Evolutionary conservation across 2,329 filamentous ascomycete genomes (phyloP).

Genomic region (Neophaeococcomyces mojaviensis): DNA sequence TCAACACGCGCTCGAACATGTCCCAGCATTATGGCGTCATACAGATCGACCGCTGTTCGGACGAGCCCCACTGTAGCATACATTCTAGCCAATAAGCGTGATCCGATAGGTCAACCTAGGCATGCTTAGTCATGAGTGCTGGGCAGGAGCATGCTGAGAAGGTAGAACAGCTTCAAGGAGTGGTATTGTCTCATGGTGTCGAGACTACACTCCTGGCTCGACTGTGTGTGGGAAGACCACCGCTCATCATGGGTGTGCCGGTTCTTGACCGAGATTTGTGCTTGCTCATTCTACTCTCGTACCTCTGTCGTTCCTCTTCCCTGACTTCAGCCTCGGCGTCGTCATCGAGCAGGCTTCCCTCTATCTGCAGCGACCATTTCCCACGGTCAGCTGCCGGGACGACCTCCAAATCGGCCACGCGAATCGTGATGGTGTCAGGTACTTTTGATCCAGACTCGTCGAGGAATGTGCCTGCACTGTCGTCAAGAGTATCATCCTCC

Average conservation of each 20-base stretch:
- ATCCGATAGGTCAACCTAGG: background rate
- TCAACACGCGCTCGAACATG: background rate
- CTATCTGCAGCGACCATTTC: constrained; percentile 69
- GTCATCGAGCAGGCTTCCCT: constrained; percentile 73
- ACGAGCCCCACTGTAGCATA: background rate
- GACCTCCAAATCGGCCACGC: constrained; percentile 73
- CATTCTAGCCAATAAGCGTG: background rate
- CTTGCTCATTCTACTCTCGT: constrained; percentile 28
- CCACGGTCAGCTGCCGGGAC: constrained; percentile 63
- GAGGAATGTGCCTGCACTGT: constrained; percentile 65
- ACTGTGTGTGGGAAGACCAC: constrained; percentile 6
- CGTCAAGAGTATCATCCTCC: constrained; percentile 32
- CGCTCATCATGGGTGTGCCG: constrained; percentile 15
- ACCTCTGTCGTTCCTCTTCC: constrained; percentile 42
- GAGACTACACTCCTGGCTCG: background rate
- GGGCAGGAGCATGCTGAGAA: too few species aligned
- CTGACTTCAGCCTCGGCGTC: constrained; percentile 58
- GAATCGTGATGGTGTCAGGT: constrained; percentile 63
- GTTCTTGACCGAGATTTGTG: constrained; percentile 25
- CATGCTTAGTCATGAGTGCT: background rate
- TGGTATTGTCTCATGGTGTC: background rate
- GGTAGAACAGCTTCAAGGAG: too few species aligned
- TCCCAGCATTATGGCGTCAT: background rate
- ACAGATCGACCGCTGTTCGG: background rate
- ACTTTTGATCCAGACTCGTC: constrained; percentile 64